A percentile compares a stretch with the other conserved stretches of the same genome.
Conservation (phyloP, 2,329 filamentous ascomycete genomes). For the Simplicillium aogashimaense region DNA sequence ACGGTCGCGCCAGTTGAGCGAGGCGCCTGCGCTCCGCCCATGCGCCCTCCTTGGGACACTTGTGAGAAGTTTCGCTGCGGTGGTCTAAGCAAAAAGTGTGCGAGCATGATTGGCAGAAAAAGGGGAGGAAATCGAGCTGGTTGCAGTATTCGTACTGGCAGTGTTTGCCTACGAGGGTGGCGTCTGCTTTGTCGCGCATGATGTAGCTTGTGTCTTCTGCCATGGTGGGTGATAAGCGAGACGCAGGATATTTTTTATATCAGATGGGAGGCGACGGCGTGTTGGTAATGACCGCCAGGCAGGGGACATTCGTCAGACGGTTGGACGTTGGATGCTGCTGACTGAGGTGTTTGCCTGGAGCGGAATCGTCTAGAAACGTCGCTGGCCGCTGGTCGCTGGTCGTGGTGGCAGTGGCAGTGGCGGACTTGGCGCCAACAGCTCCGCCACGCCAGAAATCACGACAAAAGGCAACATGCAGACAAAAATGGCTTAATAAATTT, state of each 20-base stretch:
- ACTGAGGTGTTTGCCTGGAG: background rate
- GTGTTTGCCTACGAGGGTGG: conserved; percentile 78
- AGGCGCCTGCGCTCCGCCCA: conserved; percentile 50
- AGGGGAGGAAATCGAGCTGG: conserved; percentile 92
- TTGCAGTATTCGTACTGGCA: conserved; percentile 89
- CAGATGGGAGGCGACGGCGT: too few species aligned
- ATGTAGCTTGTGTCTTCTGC: conserved; percentile 48
- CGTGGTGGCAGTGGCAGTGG: conserved; percentile 4
- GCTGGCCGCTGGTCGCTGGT: too few species aligned
- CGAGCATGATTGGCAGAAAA: conserved; percentile 81
- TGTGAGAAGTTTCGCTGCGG: conserved; percentile 74
- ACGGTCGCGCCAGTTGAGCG: conserved; percentile 42
- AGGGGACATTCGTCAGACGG: background rate
- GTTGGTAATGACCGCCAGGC: background rate
- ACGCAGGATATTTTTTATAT: background rate
- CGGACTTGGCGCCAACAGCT: background rate
- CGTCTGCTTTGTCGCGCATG: conserved; percentile 65
- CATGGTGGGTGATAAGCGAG: background rate
- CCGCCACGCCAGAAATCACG: background rate
- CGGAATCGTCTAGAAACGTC: conserved; percentile 7
- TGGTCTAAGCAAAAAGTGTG: conserved; percentile 89
- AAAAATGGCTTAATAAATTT: too few species aligned
- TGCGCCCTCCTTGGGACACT: conserved; percentile 49
- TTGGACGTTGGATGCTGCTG: background rate
- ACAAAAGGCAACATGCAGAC: too few species aligned